A percentile compares a stretch with the other conserved stretches of the same genome.
These are phyloP conservation scores for Saccharomyces uvarum DNA, from an alignment of 1,139 yeast species.

Conservation along the genomic window DNA sequence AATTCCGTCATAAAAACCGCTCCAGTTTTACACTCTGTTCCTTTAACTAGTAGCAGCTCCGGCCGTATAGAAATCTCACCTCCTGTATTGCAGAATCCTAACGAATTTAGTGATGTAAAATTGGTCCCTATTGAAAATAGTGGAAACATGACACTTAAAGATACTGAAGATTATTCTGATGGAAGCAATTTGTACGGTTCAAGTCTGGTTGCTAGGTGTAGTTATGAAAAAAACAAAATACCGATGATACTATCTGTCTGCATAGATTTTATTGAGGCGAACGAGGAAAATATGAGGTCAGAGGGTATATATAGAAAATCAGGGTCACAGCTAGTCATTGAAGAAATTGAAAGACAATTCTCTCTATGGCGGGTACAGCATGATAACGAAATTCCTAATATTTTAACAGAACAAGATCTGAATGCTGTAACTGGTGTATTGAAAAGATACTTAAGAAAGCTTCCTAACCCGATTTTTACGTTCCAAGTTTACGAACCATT, in stretches of 20 bases:
- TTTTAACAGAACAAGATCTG: conserved; percentile 51
- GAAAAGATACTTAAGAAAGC: conserved; percentile 74
- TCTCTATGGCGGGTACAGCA: not conserved
- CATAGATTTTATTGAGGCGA: conserved; percentile 63
- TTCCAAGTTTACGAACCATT: conserved; percentile 59
- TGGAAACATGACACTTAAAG: conserved; percentile 9
- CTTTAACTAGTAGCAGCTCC: not conserved
- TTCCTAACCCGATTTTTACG: conserved; percentile 82
- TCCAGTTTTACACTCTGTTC: not conserved
- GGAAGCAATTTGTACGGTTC: conserved; percentile 21
- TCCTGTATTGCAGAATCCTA: conserved; percentile 31
- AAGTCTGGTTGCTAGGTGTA: conserved; percentile 50
- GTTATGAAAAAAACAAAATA: conserved; percentile 50
- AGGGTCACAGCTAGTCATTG: conserved; percentile 62
- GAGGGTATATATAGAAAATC: conserved; percentile 91
- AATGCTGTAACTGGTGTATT: conserved; percentile 82
- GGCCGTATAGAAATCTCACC: conserved; percentile 27
- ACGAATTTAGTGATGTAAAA: conserved; percentile 32
- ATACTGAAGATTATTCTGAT: conserved; percentile 9
- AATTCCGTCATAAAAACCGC: not conserved
- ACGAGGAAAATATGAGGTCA: conserved; percentile 50
- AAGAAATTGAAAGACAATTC: conserved; percentile 31
- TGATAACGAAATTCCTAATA: not conserved
- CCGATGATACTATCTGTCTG: conserved; percentile 72
- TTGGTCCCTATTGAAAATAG: conserved; percentile 19